These are phyloP conservation scores for Acanthamoeba castellanii DNA, from an alignment of 208 protist genomes.

Conservation along the genomic window DNA sequence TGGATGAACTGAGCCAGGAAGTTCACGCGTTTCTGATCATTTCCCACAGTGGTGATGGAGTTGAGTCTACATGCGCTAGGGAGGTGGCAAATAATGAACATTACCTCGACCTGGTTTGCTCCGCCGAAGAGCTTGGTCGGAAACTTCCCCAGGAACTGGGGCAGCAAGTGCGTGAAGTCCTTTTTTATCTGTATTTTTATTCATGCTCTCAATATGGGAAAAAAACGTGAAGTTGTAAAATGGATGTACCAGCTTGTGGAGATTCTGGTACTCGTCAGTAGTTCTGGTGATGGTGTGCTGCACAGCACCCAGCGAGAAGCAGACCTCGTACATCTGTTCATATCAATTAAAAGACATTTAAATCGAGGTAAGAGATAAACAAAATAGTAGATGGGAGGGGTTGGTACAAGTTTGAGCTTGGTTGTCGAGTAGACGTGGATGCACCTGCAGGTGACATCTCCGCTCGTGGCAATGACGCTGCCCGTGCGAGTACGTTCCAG, in stretches of 20 bases:
- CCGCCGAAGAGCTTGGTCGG: background rate
- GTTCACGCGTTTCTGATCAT: background rate
- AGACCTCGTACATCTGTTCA: background rate
- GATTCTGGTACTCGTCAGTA: background rate
- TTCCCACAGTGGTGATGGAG: no score
- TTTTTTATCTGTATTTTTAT: background rate
- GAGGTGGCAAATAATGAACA: background rate
- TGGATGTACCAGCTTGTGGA: background rate
- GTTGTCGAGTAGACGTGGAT: background rate
- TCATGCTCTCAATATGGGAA: background rate
- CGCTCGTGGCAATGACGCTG: background rate
- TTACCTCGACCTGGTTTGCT: background rate
- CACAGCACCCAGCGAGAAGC: background rate
- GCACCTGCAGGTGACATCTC: background rate
- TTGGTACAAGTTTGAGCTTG: background rate
- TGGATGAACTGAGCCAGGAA: background rate
- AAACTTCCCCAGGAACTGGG: background rate
- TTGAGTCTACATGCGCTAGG: no score
- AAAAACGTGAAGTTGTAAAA: no score
- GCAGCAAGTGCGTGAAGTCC: background rate
- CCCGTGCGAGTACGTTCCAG: background rate
- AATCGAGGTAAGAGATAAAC: background rate
- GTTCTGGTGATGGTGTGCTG: background rate
- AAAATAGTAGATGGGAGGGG: background rate
- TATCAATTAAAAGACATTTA: no score